These are phyloP conservation scores for Mycosphaerella sp. DNA, from an alignment of 2,329 filamentous ascomycete genomes.

Conservation along the genomic window DNA sequence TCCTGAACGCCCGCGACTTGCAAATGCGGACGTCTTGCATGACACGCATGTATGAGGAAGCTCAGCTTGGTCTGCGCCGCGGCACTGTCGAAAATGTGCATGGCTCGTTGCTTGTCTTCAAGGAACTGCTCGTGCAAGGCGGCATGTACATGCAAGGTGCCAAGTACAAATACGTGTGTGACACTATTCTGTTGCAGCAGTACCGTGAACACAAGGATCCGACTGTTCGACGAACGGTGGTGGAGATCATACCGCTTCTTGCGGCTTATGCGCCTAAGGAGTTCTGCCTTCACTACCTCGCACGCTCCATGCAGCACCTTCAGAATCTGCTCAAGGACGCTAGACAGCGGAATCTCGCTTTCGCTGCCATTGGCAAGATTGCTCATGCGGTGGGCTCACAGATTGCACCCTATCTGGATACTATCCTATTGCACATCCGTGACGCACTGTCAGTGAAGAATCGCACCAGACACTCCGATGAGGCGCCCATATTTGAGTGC, in stretches of 20 bases:
- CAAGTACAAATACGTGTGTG: conserved; percentile 78
- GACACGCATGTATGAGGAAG: conserved; percentile 81
- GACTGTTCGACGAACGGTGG: conserved; percentile 81
- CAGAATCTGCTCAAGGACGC: conserved; percentile 91
- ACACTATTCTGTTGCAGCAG: conserved; percentile 67
- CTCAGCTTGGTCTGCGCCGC: conserved; percentile 68
- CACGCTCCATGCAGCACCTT: conserved; percentile 95
- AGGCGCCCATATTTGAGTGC: conserved; percentile 85
- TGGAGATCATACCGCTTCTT: conserved; percentile 83
- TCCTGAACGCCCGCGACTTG: conserved; percentile 87
- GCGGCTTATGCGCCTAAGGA: conserved; percentile 88
- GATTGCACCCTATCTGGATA: conserved; percentile 91
- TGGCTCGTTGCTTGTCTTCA: conserved; percentile 86
- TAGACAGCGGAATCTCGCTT: conserved; percentile 88
- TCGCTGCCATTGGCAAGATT: conserved; percentile 91
- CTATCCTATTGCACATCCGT: conserved; percentile 85
- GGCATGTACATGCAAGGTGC: conserved; percentile 99
- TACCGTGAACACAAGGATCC: conserved; percentile 89
- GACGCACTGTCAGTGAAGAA: conserved; percentile 82
- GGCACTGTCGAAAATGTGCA: conserved; percentile 84
- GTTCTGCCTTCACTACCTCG: conserved; percentile 79
- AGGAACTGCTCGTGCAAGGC: conserved; percentile 86
- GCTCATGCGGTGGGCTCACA: conserved; percentile 93
- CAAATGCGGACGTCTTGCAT: conserved; percentile 84
- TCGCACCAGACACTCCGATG: conserved; percentile 53